Evolutionary conservation across 768 basidiomycete genomes (phyloP).

Genomic region (Clavulina sp.): DNA sequence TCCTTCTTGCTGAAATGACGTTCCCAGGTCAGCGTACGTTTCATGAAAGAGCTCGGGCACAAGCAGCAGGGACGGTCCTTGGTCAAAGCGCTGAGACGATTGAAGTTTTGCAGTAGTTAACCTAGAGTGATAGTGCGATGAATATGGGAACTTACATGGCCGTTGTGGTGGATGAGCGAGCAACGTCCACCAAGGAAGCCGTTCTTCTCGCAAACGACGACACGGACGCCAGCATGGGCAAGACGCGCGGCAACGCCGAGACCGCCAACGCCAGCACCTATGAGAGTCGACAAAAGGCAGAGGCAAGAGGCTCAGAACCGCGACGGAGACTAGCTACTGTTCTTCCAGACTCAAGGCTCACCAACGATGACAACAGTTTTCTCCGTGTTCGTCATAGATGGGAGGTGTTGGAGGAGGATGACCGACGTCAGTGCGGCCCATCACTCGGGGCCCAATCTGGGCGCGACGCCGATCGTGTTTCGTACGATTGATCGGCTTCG

Average conservation of each 20-base stretch:
- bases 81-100: conserved; percentile 23
- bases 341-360: too few relatives aligned
- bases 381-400: too few relatives aligned
- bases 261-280: conserved; percentile 25
- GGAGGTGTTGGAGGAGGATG: too few relatives aligned
- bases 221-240: conserved; percentile 23
- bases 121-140: neutral
- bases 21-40: conserved; percentile 23
- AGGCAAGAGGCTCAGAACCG: too few relatives aligned
- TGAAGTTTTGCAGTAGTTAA: neutral
- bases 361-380: too few relatives aligned
- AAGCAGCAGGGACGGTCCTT: conserved; percentile 21
- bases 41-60: conserved; percentile 22
- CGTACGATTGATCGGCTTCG: too few relatives aligned
- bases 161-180: conserved; percentile 19
- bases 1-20: conserved; percentile 18
- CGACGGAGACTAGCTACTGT: too few relatives aligned
- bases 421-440: too few relatives aligned
- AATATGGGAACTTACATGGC: conserved; percentile 6
- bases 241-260: conserved; percentile 22
- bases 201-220: conserved; percentile 26
- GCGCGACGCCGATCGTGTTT: too few relatives aligned
- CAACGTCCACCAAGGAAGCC: conserved; percentile 26
- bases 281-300: conserved; percentile 3
- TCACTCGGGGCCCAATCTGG: too few relatives aligned